These are phyloP conservation scores for Ophiostoma perfectum DNA, from an alignment of 2,329 filamentous ascomycete genomes.

Conservation along the genomic window DNA sequence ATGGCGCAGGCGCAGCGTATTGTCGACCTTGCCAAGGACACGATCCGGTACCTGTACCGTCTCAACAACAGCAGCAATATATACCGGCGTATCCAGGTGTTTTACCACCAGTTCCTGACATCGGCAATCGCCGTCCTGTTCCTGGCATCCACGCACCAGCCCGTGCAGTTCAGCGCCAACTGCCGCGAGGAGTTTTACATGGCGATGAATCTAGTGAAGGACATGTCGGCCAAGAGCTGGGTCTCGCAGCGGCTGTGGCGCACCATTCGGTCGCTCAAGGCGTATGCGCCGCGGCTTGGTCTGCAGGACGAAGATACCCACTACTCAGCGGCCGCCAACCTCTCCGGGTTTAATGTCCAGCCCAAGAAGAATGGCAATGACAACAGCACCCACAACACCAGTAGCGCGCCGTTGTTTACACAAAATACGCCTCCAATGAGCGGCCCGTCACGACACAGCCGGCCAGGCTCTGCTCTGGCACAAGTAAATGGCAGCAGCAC, in stretches of 20 bases:
- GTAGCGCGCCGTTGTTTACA: neutral
- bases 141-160: slow-evolving; percentile 69
- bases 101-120: slow-evolving; percentile 75
- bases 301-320: slow-evolving; percentile 45
- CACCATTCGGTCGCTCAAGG: slow-evolving; percentile 64
- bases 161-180: slow-evolving; percentile 60
- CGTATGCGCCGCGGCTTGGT: slow-evolving; percentile 65
- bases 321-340: slow-evolving; percentile 44
- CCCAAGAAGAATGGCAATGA: slow-evolving; percentile 11
- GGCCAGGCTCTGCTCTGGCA: neutral
- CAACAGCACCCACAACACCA: neutral
- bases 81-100: slow-evolving; percentile 65
- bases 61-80: slow-evolving; percentile 67
- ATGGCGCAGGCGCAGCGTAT: slow-evolving; percentile 66
- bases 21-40: slow-evolving; percentile 71
- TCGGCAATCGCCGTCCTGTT: slow-evolving; percentile 71
- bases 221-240: slow-evolving; percentile 64
- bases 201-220: slow-evolving; percentile 68
- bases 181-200: slow-evolving; percentile 75
- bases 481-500: neutral
- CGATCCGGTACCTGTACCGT: slow-evolving; percentile 63
- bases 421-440: too few species aligned
- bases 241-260: slow-evolving; percentile 69
- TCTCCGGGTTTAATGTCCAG: neutral
- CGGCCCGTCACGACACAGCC: too few species aligned